Evolutionary conservation across 192 early-diverging fungal genomes (phyloP).

Genomic region (Lobulomyces angularis): DNA sequence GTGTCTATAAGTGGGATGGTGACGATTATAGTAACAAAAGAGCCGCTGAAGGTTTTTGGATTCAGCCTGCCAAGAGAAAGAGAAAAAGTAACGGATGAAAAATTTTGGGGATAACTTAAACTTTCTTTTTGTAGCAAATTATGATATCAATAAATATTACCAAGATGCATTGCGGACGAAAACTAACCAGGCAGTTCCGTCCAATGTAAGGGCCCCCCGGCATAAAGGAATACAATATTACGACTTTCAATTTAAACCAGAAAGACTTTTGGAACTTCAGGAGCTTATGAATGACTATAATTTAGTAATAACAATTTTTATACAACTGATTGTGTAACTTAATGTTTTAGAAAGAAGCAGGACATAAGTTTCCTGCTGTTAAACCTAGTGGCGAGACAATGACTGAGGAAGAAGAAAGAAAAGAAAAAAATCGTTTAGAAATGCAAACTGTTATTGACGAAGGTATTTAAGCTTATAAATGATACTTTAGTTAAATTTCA

Average conservation of each 20-base stretch:
- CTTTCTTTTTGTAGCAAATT: conserved; percentile 40
- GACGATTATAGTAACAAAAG: conserved; percentile 73
- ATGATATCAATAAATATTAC: conserved; percentile 85
- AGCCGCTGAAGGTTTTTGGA: conserved; percentile 62
- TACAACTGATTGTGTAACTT: neutral
- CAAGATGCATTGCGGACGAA: conserved; percentile 66
- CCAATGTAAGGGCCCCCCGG: conserved; percentile 46
- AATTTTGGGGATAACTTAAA: neutral
- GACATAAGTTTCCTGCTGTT: conserved; percentile 55
- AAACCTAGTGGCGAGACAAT: conserved; percentile 26
- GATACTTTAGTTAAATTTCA: conserved; percentile 1
- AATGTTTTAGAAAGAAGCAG: conserved; percentile 40
- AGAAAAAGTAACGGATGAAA: conserved; percentile 45
- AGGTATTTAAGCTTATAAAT: neutral
- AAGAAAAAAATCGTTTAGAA: conserved; percentile 72
- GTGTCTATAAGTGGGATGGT: conserved; percentile 91
- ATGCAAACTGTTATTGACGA: conserved; percentile 11
- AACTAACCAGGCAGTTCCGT: conserved; percentile 33
- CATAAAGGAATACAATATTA: conserved; percentile 16
- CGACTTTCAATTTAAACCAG: conserved; percentile 91
- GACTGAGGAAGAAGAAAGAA: conserved; percentile 46
- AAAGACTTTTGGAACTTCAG: conserved; percentile 60
- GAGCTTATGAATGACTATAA: conserved; percentile 28
- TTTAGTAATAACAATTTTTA: conserved; percentile 4
- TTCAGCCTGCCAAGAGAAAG: conserved; percentile 88